Conservation (phyloP, 2,329 filamentous ascomycete genomes). For the Diaporthe eres region DNA sequence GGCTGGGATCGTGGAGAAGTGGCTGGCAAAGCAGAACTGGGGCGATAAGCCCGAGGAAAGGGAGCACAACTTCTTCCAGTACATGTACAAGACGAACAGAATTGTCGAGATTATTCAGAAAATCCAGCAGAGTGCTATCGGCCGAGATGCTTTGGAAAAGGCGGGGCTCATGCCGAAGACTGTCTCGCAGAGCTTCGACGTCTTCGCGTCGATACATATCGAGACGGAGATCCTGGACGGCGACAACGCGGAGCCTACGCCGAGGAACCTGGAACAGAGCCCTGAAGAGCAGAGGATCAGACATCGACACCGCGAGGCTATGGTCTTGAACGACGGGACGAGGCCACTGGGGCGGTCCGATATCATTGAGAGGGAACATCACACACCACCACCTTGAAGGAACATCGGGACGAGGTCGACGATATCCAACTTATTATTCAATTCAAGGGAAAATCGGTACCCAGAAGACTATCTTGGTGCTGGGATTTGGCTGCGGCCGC, state of each 20-base stretch:
- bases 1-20: constrained; percentile 78
- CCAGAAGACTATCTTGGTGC: neutral
- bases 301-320: constrained; percentile 85
- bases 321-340: constrained; percentile 91
- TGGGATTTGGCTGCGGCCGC: neutral
- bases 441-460: neutral
- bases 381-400: constrained; percentile 49
- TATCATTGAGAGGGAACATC: constrained; percentile 79
- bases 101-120: constrained; percentile 67
- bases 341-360: constrained; percentile 80
- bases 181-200: constrained; percentile 44
- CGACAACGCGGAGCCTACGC: constrained; percentile 50
- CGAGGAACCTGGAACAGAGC: constrained; percentile 65
- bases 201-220: constrained; percentile 40
- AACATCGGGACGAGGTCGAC: neutral
- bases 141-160: constrained; percentile 65
- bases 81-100: constrained; percentile 66
- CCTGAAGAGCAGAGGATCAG: constrained; percentile 80
- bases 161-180: constrained; percentile 61
- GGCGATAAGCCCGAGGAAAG: constrained; percentile 68
- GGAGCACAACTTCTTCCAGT: constrained; percentile 66
- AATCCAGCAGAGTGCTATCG: constrained; percentile 64
- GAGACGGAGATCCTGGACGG: constrained; percentile 41
- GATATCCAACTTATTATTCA: neutral
- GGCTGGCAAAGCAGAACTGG: constrained; percentile 82